Evolutionary conservation across 352 stramenopile species (phyloP), one percentile per base, ranked within the genome.

Genomic region (Phytophthora tentaculata): DNA sequence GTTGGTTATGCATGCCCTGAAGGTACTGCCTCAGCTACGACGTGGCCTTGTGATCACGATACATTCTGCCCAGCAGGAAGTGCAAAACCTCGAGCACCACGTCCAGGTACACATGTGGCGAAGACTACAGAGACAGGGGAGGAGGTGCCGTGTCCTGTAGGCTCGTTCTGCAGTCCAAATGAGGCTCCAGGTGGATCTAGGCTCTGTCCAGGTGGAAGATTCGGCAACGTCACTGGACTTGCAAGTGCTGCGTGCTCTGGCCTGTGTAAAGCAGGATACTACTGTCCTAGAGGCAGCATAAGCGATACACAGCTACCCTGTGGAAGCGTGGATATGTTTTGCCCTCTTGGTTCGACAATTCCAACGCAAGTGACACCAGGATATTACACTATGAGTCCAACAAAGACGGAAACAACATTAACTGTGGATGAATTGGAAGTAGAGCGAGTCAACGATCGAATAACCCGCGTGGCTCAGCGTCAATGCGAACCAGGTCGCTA

Each of bases 401-500:
- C n/a, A n/a, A n/a, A n/a, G n/a, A n/a, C n/a, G n/a, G 51, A 8
- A 37, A 16, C 5, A 49, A 61, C 68, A 17, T 10, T 61, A 37
- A 51, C 68, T 2, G 35, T 41, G 6, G 67, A 65, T 26, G 49
- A 16, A 1, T 54, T 74, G 53, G 43, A n/a, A 45, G 54, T 37
- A 58, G 67, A 61, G 6, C 50, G 6, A 1, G 51, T 56, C 5
- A 57, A 54, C 12, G 51, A 64, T 29, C 50, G 37, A 39, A 57
- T 54, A n/a, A 83, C 69, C 2, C 80, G 80, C 3, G 74, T 71
- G 1, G 51, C 57, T 14, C 75, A 94, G 65, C 52, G 60, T 12
- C 58, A 67, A 45, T 96, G 90, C 50, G 71, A 84, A 12, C 64
- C 81, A n/a, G 88, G 88, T 1, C 73, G 81, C 59, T 96, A 84